These are phyloP conservation scores for Aspergillus campestris DNA, from an alignment of 495 filamentous ascomycete genomes.

Conservation along the genomic window DNA sequence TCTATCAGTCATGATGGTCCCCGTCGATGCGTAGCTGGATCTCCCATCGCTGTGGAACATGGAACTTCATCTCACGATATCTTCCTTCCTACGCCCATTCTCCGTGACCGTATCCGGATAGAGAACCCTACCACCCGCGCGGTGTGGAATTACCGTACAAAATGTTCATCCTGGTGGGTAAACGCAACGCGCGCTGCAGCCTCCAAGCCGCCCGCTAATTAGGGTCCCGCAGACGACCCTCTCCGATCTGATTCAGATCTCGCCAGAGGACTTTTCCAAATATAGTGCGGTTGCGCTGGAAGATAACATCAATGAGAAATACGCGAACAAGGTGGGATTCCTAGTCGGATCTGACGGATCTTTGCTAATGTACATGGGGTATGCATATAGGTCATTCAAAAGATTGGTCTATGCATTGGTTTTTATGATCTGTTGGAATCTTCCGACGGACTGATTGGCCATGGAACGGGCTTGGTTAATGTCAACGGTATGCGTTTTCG, in stretches of 20 bases:
- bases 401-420: conserved; percentile 85
- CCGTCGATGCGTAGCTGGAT: too few relatives aligned
- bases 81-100: too few relatives aligned
- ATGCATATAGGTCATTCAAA: conserved; percentile 54
- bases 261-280: conserved; percentile 76
- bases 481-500: conserved; percentile 60
- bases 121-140: too few relatives aligned
- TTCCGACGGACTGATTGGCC: conserved; percentile 86
- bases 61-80: too few relatives aligned
- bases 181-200: neutral
- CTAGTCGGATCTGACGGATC: too few relatives aligned
- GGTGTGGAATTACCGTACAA: neutral
- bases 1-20: conserved; percentile 12
- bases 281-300: conserved; percentile 71
- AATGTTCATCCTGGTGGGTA: neutral
- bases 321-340: conserved; percentile 75
- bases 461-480: conserved; percentile 81
- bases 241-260: conserved; percentile 85
- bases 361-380: too few relatives aligned
- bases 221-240: conserved; percentile 50
- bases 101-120: too few relatives aligned
- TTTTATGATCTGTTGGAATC: conserved; percentile 79
- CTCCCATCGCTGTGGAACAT: too few relatives aligned
- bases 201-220: conserved; percentile 6
- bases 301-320: conserved; percentile 92